These are phyloP conservation scores for Plectosphaerella sp. DNA, from an alignment of 2,329 filamentous ascomycete genomes.

Conservation along the genomic window DNA sequence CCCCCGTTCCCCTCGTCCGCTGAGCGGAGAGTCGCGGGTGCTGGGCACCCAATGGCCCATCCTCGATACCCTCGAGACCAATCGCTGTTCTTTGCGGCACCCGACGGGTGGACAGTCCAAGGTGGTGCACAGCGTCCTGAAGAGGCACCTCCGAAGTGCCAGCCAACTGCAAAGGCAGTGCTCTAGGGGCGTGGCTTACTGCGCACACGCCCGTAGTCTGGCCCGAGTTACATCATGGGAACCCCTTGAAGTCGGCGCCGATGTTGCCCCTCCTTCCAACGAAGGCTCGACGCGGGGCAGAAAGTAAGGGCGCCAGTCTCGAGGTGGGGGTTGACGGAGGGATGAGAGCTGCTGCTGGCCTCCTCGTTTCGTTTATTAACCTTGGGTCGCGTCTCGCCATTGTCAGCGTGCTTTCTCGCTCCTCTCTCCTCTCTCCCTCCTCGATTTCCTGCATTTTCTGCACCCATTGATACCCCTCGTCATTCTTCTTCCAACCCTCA, in stretches of 20 bases:
- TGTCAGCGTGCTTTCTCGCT: conserved; percentile 1
- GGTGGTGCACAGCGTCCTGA: background rate
- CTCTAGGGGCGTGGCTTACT: background rate
- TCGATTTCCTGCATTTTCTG: background rate
- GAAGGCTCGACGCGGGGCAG: conserved; percentile 7
- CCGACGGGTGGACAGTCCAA: background rate
- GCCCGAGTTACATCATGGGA: background rate
- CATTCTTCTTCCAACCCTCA: background rate
- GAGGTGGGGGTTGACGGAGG: conserved; percentile 1
- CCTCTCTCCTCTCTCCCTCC: background rate
- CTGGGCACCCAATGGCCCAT: conserved; percentile 7
- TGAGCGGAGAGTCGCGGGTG: conserved; percentile 13
- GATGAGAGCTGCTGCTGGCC: background rate
- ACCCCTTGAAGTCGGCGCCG: background rate
- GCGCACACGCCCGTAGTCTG: background rate
- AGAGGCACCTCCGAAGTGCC: background rate
- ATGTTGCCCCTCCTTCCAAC: conserved; percentile 1
- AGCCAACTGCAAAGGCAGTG: background rate
- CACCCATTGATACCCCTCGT: background rate
- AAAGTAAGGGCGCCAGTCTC: background rate
- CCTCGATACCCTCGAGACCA: conserved; percentile 1
- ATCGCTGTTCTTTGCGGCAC: conserved; percentile 3
- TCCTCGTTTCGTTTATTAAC: conserved; percentile 8
- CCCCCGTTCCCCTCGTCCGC: conserved; percentile 5
- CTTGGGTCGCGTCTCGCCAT: conserved; percentile 1